Conservation (phyloP, 2,329 filamentous ascomycete genomes). For the Penicillium sp. region DNA sequence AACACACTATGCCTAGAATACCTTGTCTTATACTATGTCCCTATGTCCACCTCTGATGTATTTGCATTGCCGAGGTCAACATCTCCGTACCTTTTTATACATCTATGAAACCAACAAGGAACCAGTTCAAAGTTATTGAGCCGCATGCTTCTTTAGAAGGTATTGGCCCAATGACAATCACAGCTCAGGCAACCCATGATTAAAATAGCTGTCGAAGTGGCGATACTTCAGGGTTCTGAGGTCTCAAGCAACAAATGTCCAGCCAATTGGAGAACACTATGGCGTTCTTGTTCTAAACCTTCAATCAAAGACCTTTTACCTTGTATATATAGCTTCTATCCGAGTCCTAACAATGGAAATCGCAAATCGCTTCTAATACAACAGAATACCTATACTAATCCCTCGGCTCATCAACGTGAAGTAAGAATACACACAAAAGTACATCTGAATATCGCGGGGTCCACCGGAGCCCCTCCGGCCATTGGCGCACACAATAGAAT, state of each 20-base stretch:
- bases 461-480: constrained; percentile 17
- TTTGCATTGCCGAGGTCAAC: constrained; percentile 4
- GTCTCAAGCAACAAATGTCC: constrained; percentile 4
- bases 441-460: constrained; percentile 14
- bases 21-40: neutral
- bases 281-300: neutral
- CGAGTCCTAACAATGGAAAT: neutral
- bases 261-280: constrained; percentile 10
- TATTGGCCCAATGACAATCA: neutral
- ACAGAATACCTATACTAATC: neutral
- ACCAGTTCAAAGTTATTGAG: neutral
- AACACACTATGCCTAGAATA: neutral
- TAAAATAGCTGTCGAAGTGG: constrained; percentile 4
- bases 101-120: neutral
- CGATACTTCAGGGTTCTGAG: constrained; percentile 6
- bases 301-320: neutral
- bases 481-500: constrained; percentile 14
- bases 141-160: neutral
- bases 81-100: neutral
- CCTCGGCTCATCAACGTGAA: neutral
- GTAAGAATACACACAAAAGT: constrained; percentile 4
- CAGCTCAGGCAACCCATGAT: neutral
- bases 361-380: neutral
- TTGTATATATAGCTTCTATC: neutral
- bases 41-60: neutral